Evolutionary conservation across 441 rosid genomes (phyloP), one percentile per base, ranked within the genome.

Genomic region (Bocquillonia castaneifolia): DNA sequence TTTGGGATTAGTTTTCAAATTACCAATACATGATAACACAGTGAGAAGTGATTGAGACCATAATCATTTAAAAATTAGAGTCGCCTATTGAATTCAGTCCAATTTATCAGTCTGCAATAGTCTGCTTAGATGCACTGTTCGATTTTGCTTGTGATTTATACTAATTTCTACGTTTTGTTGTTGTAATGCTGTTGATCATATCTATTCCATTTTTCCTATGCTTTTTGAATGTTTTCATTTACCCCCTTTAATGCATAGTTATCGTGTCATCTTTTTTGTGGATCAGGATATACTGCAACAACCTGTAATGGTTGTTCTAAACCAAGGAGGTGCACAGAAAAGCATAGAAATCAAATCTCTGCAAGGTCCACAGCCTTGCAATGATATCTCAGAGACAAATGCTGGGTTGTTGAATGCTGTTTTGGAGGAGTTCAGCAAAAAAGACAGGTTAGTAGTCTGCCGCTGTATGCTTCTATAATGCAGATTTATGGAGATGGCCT

Each of bases 241-340:
- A 42, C 40, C 4, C 20, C 17, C 37, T 32, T 48, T 8, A n/a
- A 29, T 56, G 52, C 39, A 29, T 55, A 57, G 29, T 67, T 26
- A 37, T 56, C 8, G 17, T 63, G 5, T 45, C 45, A 15, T 12
- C 55, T 71, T 59, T 71, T 70, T 70, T 72, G 44, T 74, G 72
- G 70, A 60, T 63, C 81, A 95, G 98, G 96, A 86, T 75, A 56
- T 82, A 59, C 73, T 95, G 77, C 87, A 85, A 76, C 87, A 82
- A 61, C 91, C 98, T 73, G 86, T 84, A 69, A 83, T 86, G 85
- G 85, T 86, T 73, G 73, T 85, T 75, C 83, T 82, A 72, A 82
- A 78, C 75, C 89, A 79, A 73, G 87, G 81, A 64, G 72, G 78
- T 47, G 74, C 69, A n/a, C 83, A 69, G 73, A 82, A 81, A 72